Evolutionary conservation across 2,329 filamentous ascomycete genomes (phyloP).

Genomic region (Aspergillus arachidicola): DNA sequence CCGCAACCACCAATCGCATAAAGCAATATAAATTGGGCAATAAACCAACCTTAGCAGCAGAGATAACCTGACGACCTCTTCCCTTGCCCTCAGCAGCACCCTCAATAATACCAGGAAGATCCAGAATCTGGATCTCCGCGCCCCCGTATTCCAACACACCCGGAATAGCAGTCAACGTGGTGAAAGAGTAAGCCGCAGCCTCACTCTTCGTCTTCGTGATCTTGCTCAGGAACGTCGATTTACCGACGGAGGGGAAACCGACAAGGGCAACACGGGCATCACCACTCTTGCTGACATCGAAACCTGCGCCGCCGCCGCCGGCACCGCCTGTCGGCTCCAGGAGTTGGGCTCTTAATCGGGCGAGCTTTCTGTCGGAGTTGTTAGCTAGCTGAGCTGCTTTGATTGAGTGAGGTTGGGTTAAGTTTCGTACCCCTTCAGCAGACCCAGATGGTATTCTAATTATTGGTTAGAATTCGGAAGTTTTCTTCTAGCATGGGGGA

Average conservation of each 20-base stretch:
- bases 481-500: not conserved
- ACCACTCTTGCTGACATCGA: conserved; percentile 90
- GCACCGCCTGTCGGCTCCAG: conserved; percentile 84
- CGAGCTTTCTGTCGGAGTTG: conserved; percentile 73
- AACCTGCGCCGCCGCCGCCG: conserved; percentile 80
- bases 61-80: conserved; percentile 92
- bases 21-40: not conserved
- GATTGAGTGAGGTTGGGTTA: not conserved
- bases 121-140: conserved; percentile 95
- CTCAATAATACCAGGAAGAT: conserved; percentile 97
- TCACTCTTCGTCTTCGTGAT: conserved; percentile 98
- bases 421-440: conserved; percentile 80
- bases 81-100: conserved; percentile 95
- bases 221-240: conserved; percentile 98
- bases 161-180: conserved; percentile 93
- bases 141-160: conserved; percentile 97
- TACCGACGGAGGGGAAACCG: conserved; percentile 97
- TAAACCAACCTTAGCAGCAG: conserved; percentile 73
- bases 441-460: conserved; percentile 94
- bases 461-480: conserved; percentile 11
- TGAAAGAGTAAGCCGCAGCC: conserved; percentile 95
- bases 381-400: not conserved
- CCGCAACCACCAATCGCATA: too few species aligned
- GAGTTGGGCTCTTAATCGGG: conserved; percentile 88
- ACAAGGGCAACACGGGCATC: conserved; percentile 96